Conservation (phyloP, 805 yeast genomes). For the Spathaspora passalidarum region DNA sequence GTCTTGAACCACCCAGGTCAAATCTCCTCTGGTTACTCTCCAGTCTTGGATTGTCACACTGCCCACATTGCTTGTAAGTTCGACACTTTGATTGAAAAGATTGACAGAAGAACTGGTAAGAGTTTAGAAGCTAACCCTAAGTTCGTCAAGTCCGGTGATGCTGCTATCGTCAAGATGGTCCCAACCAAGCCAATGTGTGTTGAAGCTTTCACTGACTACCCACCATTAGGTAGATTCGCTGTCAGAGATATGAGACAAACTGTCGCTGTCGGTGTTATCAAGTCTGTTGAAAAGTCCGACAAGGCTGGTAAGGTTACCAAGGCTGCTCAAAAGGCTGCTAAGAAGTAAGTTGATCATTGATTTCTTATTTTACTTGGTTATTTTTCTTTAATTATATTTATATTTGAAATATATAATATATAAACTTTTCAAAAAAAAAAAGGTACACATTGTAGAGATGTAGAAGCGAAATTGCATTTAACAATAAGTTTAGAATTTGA, state of each 20-base stretch:
- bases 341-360: conserved; percentile 31
- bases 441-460: background rate
- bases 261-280: conserved; percentile 99
- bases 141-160: conserved; percentile 38
- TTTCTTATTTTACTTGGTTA: background rate
- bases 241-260: conserved; percentile 99
- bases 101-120: conserved; percentile 69
- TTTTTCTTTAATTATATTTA: conserved; percentile 1
- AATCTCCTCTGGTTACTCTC: conserved; percentile 86
- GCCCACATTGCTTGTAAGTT: conserved; percentile 91
- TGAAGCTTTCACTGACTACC: conserved; percentile 44
- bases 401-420: conserved; percentile 5
- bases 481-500: background rate
- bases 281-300: conserved; percentile 52
- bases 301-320: conserved; percentile 50
- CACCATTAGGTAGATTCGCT: conserved; percentile 48
- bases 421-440: conserved; percentile 1
- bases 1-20: conserved; percentile 92
- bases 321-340: conserved; percentile 47
- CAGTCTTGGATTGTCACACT: conserved; percentile 90
- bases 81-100: conserved; percentile 75
- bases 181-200: conserved; percentile 45
- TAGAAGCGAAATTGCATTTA: too few relatives aligned
- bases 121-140: conserved; percentile 31
- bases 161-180: conserved; percentile 41